These are phyloP conservation scores for Marchantia polymorpha DNA, from an alignment of 225 moss, liverwort and hornwort genomes.

Conservation along the genomic window DNA sequence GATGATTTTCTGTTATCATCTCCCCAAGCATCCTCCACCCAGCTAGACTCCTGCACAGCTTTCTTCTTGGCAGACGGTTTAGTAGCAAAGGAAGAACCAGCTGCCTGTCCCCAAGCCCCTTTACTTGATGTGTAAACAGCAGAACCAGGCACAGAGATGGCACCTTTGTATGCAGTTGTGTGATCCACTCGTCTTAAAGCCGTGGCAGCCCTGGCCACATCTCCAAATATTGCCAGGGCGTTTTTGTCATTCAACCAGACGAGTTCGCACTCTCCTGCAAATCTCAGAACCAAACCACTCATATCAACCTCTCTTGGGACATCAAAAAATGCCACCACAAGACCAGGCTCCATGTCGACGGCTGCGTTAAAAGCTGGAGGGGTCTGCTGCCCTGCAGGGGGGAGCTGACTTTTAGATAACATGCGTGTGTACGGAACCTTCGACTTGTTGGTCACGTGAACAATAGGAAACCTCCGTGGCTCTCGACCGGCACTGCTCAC, in stretches of 20 bases:
- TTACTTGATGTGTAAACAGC: conserved; percentile 45
- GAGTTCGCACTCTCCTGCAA: conserved; percentile 96
- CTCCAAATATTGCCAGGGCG: conserved; percentile 85
- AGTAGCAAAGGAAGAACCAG: conserved; percentile 26
- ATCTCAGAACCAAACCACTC: conserved; percentile 81
- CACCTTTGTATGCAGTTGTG: conserved; percentile 83
- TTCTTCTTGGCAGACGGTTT: conserved; percentile 50
- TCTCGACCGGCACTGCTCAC: conserved; percentile 77
- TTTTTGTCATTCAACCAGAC: conserved; percentile 97
- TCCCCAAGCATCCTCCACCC: conserved; percentile 95
- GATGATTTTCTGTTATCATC: conserved; percentile 49
- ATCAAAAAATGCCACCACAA: conserved; percentile 82
- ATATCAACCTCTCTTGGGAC: conserved; percentile 90
- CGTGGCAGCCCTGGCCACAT: conserved; percentile 79
- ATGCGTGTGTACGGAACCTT: conserved; percentile 71
- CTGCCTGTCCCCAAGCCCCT: conserved; percentile 61
- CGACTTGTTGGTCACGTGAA: conserved; percentile 71
- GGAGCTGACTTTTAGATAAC: conserved; percentile 56
- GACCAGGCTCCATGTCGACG: conserved; percentile 86
- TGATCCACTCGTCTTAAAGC: conserved; percentile 88
- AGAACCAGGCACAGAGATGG: conserved; percentile 59
- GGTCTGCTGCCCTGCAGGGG: conserved; percentile 48
- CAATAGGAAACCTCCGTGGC: conserved; percentile 76
- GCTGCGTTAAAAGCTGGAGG: conserved; percentile 72
- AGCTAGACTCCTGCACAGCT: conserved; percentile 70